Evolutionary conservation across 345 rosid species (phyloP).

Genomic region (Physaria fendleri): DNA sequence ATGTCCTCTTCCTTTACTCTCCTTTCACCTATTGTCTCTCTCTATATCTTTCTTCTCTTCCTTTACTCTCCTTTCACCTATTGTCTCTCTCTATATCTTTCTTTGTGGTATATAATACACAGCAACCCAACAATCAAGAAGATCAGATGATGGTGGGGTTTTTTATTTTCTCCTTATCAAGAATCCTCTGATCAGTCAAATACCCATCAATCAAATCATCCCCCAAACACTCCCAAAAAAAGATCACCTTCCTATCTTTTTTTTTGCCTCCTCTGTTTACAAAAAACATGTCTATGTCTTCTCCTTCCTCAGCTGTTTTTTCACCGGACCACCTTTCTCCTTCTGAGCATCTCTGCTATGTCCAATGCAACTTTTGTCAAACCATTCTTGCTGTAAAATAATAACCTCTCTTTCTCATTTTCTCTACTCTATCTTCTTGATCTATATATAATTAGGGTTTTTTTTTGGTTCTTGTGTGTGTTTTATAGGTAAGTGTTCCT

Average conservation of each 20-base stretch:
- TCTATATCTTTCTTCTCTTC: too few relatives aligned
- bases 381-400: constrained; percentile 78
- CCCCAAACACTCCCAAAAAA: constrained; percentile 38
- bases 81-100: constrained; percentile 24
- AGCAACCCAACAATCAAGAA: constrained; percentile 56
- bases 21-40: too few relatives aligned
- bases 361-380: constrained; percentile 90
- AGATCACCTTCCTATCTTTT: constrained; percentile 19
- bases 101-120: constrained; percentile 30
- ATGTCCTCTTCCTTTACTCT: too few relatives aligned
- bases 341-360: constrained; percentile 95
- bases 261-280: constrained; percentile 8
- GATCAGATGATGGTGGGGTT: constrained; percentile 54
- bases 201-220: constrained; percentile 66
- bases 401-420: not conserved
- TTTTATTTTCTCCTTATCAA: constrained; percentile 40
- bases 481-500: constrained; percentile 84
- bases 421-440: constrained; percentile 2
- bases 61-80: too few relatives aligned
- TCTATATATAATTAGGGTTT: not conserved
- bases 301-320: constrained; percentile 66
- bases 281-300: constrained; percentile 37
- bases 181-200: constrained; percentile 54
- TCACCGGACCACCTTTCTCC: constrained; percentile 90
- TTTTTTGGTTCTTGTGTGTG: not conserved